Conservation (phyloP, 139 green algal species). For the Chlorella sp. region DNA sequence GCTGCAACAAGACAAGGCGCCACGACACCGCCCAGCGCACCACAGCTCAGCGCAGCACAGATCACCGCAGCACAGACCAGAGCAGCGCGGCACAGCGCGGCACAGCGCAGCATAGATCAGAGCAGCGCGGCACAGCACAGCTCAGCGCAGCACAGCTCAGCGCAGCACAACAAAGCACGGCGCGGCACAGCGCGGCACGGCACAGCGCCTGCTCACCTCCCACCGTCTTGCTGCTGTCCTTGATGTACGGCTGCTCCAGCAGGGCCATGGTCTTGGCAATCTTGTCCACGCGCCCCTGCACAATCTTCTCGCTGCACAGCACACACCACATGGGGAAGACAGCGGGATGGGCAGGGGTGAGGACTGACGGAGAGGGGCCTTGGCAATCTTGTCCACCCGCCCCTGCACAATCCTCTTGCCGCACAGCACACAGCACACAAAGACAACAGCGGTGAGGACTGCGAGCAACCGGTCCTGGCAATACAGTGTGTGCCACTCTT, state of each 20-base stretch:
- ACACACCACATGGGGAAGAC: neutral
- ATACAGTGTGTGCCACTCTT: slow-evolving; percentile 15
- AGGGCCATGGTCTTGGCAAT: slow-evolving; percentile 83
- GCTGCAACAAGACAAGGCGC: too few species aligned
- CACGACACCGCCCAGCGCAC: too few species aligned
- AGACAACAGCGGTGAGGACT: neutral
- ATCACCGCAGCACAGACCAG: too few species aligned
- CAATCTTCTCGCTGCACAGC: slow-evolving; percentile 83
- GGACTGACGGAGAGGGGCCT: slow-evolving; percentile 57
- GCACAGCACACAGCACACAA: neutral
- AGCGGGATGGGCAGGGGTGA: neutral
- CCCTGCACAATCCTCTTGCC: slow-evolving; percentile 95
- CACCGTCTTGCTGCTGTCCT: slow-evolving; percentile 84
- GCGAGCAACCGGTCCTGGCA: slow-evolving; percentile 72
- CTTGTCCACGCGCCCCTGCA: slow-evolving; percentile 95
- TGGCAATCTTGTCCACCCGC: slow-evolving; percentile 89
- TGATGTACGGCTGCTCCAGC: slow-evolving; percentile 91
- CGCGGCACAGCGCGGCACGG: neutral
- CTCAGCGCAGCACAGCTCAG: too few species aligned
- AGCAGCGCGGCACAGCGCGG: too few species aligned
- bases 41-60: too few species aligned
- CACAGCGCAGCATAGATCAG: too few species aligned
- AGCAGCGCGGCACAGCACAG: too few species aligned
- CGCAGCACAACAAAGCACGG: neutral
- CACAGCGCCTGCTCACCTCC: slow-evolving; percentile 41